Evolutionary conservation across 257 asterid species (phyloP), one percentile per base, ranked within the genome.

Genomic region (Linaria vulgaris): DNA sequence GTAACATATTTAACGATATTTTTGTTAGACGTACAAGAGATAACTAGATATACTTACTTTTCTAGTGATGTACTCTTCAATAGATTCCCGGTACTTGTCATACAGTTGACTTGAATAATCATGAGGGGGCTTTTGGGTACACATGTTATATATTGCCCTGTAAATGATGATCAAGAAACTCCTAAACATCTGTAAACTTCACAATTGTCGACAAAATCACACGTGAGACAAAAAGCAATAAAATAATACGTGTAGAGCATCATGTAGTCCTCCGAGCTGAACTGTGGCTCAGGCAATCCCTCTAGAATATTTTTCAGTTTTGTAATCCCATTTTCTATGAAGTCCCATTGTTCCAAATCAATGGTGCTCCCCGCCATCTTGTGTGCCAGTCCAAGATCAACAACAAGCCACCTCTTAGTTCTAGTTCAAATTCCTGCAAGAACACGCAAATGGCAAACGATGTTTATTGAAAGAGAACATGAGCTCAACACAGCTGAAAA

Each of bases 121-220:
- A 76, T 88, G 90, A 2, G 98, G 96, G 25, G 96, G 90, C 78
- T 86, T 91, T 67, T 91, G 98, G 30, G 97, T 89, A 75, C 99
- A 92, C 99, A 92, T 92, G 83, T 89, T 87, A 74, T 92, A 89
- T 71, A 92, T 87, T 45, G 91, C 88, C 71, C 98, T 91, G 82
- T 20, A 47, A 52, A 30, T 66, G 50, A 50, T 39, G 44, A 69
- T 47, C 41, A 55, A 47, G 45, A 74, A 47, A 25, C 14, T 15
- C 43, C 3, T 27, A 27, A 27, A 62, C 51, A 56, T 41, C 38
- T 52, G 45, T 21, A 56, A 41, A 63, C 12, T 8, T 34, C 1
- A 34, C 41, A 34, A 3, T 34, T 3, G 6, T 34, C 41, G 9
- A 34, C 41, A 34, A 34, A 30, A 30, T 30, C 37, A 30, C 6